A percentile compares a stretch with the other conserved stretches of the same genome.
phyloP scores from a whole-genome alignment of 371 early-diverging fungal species.

The Massospora cicadina region DNA sequence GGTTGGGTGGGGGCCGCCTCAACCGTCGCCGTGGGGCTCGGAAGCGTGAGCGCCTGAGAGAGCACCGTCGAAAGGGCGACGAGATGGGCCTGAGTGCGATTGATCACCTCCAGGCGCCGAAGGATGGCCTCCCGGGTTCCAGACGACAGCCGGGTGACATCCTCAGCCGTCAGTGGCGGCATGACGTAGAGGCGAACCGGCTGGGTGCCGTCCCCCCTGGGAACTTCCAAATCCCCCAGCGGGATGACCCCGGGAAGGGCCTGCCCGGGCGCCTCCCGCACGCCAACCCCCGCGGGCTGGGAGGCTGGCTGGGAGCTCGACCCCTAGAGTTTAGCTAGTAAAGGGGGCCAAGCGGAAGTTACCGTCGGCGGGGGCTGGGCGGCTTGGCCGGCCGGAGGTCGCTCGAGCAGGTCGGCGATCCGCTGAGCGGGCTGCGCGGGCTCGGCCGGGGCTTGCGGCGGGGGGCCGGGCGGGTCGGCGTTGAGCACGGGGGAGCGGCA shows the following conservation, averaged over 20 bases:
- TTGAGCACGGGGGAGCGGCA: constrained; percentile 40
- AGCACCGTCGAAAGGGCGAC: not conserved
- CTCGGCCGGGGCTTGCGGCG: not conserved
- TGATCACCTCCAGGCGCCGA: not conserved
- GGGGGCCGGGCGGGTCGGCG: not conserved
- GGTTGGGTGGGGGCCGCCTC: no score
- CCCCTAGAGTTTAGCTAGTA: constrained; percentile 11
- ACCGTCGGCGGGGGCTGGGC: constrained; percentile 18
- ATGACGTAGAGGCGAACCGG: not conserved
- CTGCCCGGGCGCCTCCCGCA: not conserved
- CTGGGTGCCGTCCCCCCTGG: not conserved
- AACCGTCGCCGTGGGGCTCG: not conserved
- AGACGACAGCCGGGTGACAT: not conserved
- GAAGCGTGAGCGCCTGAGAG: not conserved
- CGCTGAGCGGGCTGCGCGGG: not conserved
- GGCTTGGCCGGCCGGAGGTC: constrained; percentile 29
- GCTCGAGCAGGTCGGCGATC: constrained; percentile 2
- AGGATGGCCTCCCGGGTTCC: not conserved
- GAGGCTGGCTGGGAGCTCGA: not conserved
- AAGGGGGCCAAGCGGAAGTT: constrained; percentile 14
- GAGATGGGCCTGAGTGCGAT: not conserved
- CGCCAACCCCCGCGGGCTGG: not conserved
- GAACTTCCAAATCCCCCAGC: not conserved
- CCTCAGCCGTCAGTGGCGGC: not conserved
- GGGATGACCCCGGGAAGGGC: not conserved